Conservation (phyloP, 768 basidiomycete genomes). For the Pilatotrama ljubarskyi region DNA sequence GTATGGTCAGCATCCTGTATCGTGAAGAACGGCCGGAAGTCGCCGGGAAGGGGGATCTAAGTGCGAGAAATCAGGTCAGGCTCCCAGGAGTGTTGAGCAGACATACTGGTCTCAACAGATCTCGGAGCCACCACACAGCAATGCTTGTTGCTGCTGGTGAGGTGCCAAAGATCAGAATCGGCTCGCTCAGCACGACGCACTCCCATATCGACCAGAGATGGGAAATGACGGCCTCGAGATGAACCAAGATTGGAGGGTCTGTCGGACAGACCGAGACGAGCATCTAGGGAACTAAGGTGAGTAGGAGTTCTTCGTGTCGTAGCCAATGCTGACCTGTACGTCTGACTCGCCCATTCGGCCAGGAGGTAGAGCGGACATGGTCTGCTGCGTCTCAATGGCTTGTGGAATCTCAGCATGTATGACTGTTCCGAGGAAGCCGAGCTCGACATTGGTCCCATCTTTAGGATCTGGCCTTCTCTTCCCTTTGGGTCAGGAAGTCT, state of each 20-base stretch:
- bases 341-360: conserved; percentile 8
- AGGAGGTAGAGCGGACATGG: conserved; percentile 9
- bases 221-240: conserved; percentile 64
- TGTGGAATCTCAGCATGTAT: conserved; percentile 73
- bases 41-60: conserved; percentile 85
- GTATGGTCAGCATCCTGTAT: conserved; percentile 90
- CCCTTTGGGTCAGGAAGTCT: conserved; percentile 7
- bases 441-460: conserved; percentile 66
- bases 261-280: conserved; percentile 65
- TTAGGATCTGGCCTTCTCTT: conserved; percentile 77
- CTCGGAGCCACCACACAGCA: conserved; percentile 89
- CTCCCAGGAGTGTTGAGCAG: too few species aligned
- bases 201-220: conserved; percentile 92
- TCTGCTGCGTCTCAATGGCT: conserved; percentile 68
- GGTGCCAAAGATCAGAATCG: conserved; percentile 78
- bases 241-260: conserved; percentile 53
- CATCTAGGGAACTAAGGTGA: conserved; percentile 44
- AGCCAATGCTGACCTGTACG: conserved; percentile 1
- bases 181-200: conserved; percentile 87
- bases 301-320: too few species aligned
- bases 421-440: conserved; percentile 82
- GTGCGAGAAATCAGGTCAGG: too few species aligned
- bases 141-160: conserved; percentile 83
- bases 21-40: conserved; percentile 93
- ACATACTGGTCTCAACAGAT: conserved; percentile 77